phyloP scores from a whole-genome alignment of 106 monocot species.

The Allium fistulosum region DNA sequence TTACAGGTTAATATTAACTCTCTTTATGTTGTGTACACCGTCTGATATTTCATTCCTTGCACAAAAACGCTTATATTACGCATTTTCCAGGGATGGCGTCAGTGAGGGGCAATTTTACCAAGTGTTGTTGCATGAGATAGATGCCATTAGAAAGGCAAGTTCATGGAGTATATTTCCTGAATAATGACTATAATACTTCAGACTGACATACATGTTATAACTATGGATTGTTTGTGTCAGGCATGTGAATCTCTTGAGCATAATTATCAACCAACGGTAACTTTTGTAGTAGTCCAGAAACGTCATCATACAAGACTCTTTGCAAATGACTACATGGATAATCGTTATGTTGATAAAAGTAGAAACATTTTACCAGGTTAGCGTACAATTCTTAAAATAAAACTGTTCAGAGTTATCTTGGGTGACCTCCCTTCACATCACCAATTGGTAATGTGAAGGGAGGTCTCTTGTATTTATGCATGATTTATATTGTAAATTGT shows the following conservation, averaged over 20 bases:
- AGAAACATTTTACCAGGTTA: conserved; percentile 73
- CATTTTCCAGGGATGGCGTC: conserved; percentile 63
- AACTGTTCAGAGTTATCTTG: background rate
- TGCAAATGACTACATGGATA: conserved; percentile 45
- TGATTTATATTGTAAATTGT: background rate
- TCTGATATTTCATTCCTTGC: background rate
- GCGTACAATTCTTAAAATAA: background rate
- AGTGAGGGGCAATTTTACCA: conserved; percentile 74
- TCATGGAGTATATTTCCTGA: background rate
- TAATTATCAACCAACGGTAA: conserved; percentile 62
- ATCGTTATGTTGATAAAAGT: conserved; percentile 40
- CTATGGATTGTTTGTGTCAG: conserved; percentile 9
- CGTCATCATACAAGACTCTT: conserved; percentile 67
- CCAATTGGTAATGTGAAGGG: no score
- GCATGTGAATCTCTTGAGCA: conserved; percentile 68
- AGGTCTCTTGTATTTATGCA: background rate
- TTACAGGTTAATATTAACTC: conserved; percentile 30
- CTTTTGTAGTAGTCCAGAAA: conserved; percentile 80
- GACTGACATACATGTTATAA: background rate
- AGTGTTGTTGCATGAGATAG: conserved; percentile 45
- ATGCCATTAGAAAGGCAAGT: conserved; percentile 37
- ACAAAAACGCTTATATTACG: conserved; percentile 49
- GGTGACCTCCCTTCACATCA: no score
- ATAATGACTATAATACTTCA: background rate
- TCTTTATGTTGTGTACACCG: background rate